Base-by-base conservation (phyloP, 75 land plant species). In the Selaginella tamariscina region DNA sequence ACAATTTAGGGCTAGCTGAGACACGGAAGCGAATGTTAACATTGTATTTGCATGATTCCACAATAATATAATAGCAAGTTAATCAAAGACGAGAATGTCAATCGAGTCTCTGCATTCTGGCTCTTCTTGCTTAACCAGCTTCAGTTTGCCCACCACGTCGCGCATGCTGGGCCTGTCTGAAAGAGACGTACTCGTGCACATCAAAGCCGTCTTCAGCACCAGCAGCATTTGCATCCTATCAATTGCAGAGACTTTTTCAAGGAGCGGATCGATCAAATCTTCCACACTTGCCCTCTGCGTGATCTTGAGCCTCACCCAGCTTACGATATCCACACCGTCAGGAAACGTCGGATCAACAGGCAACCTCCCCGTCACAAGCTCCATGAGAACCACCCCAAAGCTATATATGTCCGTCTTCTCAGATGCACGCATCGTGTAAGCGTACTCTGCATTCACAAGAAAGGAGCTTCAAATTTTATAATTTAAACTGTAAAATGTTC, bases 391-490 rank as follows among this genome's bases (percentile, higher is more conserved):
- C 1, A 91, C 96, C 11, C 96, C 96, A 73, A 79, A 91, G 77
- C 92, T 87, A 57, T 91, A 91, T 0, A 91, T 91, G 72, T 91
- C 86, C 59, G 92, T 83, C 1, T 88, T 82, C 59, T 80, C 85
- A 31, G 96, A 87, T 31, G 87, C 96, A 74, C 84, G 85, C 96
- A 91, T 91, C 2, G 92, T 91, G 33, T 85, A 91, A 54, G 96
- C 91, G 79, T 87, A 91, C 78, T 91, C 96, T 91, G n/a, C n/a
- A n/a, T n/a, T n/a, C n/a, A n/a, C n/a, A n/a, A n/a, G n/a, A n/a
- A n/a, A n/a, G 88, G 49, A 39, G 49, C 5, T 39, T 15, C 49
- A 39, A 5, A 39, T 15, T 15, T 5, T 5, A 15, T 39, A 39
- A 39, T 5, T 39, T 5, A 5, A 5, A 39, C 49, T 39, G 49